Base-by-base conservation (phyloP, 176 grass and related monocot species). In the Urochloa ruziziensis region DNA sequence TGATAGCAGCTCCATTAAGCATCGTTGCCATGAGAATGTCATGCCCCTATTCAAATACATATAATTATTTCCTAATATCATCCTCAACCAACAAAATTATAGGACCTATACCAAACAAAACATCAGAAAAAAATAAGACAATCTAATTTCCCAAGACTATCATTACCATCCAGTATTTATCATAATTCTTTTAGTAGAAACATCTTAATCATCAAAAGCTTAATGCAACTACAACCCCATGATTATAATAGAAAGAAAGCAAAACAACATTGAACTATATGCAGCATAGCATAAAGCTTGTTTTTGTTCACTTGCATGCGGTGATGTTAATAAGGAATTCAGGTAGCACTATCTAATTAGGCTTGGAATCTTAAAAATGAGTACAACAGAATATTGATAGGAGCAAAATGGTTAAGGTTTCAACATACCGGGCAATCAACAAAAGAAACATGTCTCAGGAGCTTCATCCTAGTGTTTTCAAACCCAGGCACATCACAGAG, bases 1-100 rank as follows among this genome's bases (percentile, higher is more conserved):
- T 98, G 49, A 98, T 95, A 86, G 92, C 96, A 66, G 93, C 96
- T 83, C 96, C 96, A 82, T 98, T 98, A 91, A 98, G 92, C 96
- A 98, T 95, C 52, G 91, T 95, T 65, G 92, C 92, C 93, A 98
- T 98, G 58, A 95, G 92, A 98, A 95, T 98, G 66, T 98, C 96
- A 1, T 98, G 96, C 0, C 96, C 96, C 93, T 98, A 57, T 84
- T 93, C 42, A 82, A 81, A 3, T 14, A 69, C 27, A 73, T 28
- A 42, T 27, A 59, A 18, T 29, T 16, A 17, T 67, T 60, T 18
- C 7, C 29, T 39, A 65, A 46, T 24, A 37, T 37, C 27, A 36
- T 40, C 25, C 77, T 59, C 17, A 36, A 40, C 18, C 13, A 78
- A 40, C 24, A 13, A 42, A 81, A 62, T 10, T 21, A n/a, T 70